phyloP scores from a whole-genome alignment of 2,329 filamentous ascomycete species.

The Magnaporthiopsis rhizophila region DNA sequence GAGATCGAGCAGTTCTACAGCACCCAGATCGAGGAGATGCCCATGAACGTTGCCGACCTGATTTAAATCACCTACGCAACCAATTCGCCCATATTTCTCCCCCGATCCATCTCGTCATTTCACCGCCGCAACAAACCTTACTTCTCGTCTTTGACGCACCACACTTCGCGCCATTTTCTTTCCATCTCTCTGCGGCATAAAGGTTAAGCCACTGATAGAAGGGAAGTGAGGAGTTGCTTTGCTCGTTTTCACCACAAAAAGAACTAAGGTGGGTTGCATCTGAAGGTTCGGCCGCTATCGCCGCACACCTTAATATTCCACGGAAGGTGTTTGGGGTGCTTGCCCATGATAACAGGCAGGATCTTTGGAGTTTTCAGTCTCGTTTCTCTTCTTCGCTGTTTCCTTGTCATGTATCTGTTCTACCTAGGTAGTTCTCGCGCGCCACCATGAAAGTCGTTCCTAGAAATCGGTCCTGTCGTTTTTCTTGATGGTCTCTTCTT shows the following conservation, averaged over 20 bases:
- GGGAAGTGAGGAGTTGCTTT: conserved; percentile 10
- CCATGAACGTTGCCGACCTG: conserved; percentile 78
- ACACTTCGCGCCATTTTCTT: conserved; percentile 11
- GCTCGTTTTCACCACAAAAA: conserved; percentile 6
- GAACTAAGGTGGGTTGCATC: conserved; percentile 9
- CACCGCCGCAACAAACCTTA: conserved; percentile 4
- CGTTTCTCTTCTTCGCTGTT: conserved; percentile 3
- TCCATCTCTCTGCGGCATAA: conserved; percentile 11
- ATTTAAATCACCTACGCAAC: conserved; percentile 21
- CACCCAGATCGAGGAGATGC: conserved; percentile 97
- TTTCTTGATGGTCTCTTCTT: neutral
- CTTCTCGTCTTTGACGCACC: conserved; percentile 11
- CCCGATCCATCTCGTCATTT: neutral
- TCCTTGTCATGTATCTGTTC: conserved; percentile 8
- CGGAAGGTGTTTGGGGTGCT: conserved; percentile 9
- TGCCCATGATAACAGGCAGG: conserved; percentile 9
- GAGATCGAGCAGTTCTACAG: conserved; percentile 98
- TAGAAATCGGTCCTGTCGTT: neutral
- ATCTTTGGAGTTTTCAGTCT: conserved; percentile 7
- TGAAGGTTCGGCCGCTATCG: conserved; percentile 8
- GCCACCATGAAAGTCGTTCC: conserved; percentile 5
- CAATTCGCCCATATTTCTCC: neutral
- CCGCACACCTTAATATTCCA: conserved; percentile 7
- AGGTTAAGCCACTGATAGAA: conserved; percentile 14
- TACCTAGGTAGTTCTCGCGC: conserved; percentile 8